phyloP scores from a whole-genome alignment of 305 asterid species.

The Solanum hybrid region DNA sequence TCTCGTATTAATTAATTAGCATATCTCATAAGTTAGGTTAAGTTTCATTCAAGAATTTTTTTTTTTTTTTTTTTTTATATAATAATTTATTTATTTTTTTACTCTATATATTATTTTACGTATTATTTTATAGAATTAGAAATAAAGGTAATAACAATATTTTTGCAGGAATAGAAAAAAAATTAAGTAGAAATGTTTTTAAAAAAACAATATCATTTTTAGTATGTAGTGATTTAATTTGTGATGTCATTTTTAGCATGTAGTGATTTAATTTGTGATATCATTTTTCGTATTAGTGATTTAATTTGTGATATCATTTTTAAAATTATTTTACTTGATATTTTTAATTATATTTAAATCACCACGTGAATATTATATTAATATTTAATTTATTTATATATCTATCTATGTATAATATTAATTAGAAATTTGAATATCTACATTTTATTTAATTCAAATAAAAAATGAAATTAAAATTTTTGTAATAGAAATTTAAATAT shows the following conservation, averaged over 20 bases:
- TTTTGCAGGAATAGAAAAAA: background rate
- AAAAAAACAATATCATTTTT: background rate
- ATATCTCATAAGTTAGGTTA: background rate
- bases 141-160: background rate
- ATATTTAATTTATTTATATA: too few species aligned
- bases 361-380: background rate
- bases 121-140: background rate
- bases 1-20: background rate
- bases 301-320: background rate
- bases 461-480: too few species aligned
- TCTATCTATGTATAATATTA: too few species aligned
- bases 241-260: background rate
- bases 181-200: background rate
- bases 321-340: background rate
- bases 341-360: background rate
- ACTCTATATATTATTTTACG: too few species aligned
- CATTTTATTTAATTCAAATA: background rate
- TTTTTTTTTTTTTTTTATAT: too few species aligned
- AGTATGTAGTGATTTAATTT: background rate
- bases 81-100: too few species aligned
- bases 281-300: background rate
- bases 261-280: background rate
- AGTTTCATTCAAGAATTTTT: background rate
- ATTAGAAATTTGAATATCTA: too few species aligned
- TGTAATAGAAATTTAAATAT: background rate